These are phyloP conservation scores for Ophiostoma perfectum DNA, from an alignment of 2,329 filamentous ascomycete species.

Conservation along the genomic window DNA sequence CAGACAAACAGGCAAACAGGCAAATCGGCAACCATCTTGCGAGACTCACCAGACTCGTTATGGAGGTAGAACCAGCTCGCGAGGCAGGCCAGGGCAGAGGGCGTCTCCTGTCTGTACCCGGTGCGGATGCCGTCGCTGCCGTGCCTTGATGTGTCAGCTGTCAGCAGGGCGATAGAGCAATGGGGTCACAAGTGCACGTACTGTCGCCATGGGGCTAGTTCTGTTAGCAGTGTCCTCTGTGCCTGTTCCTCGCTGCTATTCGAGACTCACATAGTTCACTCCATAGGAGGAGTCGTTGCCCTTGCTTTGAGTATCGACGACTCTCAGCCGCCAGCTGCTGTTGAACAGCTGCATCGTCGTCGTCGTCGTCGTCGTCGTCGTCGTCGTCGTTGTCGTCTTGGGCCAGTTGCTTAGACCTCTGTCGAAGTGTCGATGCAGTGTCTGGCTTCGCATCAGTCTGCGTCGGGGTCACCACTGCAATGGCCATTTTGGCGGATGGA, in stretches of 20 bases:
- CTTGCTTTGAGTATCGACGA: not conserved
- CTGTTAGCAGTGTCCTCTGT: not conserved
- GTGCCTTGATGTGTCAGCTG: not conserved
- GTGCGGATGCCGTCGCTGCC: constrained; percentile 6
- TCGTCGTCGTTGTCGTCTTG: not conserved
- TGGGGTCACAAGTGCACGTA: not conserved
- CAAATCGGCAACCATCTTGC: not conserved
- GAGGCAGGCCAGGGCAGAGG: not conserved
- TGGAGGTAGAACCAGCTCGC: not conserved
- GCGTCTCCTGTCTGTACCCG: constrained; percentile 5
- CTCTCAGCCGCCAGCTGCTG: not conserved
- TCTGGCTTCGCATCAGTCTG: not conserved
- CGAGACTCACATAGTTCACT: not conserved
- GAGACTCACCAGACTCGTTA: not conserved
- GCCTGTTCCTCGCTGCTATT: not conserved
- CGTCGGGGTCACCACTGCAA: not conserved
- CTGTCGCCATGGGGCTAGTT: not conserved
- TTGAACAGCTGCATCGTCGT: not conserved
- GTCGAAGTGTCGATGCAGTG: not conserved
- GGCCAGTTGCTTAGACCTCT: not conserved
- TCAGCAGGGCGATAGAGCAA: not conserved
- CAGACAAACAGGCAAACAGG: too few species aligned
- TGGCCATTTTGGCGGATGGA: not conserved
- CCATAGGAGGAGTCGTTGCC: not conserved
- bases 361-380: not conserved